phyloP scores from a whole-genome alignment of 2,329 filamentous ascomycete species.

The Microdochium paspali region DNA sequence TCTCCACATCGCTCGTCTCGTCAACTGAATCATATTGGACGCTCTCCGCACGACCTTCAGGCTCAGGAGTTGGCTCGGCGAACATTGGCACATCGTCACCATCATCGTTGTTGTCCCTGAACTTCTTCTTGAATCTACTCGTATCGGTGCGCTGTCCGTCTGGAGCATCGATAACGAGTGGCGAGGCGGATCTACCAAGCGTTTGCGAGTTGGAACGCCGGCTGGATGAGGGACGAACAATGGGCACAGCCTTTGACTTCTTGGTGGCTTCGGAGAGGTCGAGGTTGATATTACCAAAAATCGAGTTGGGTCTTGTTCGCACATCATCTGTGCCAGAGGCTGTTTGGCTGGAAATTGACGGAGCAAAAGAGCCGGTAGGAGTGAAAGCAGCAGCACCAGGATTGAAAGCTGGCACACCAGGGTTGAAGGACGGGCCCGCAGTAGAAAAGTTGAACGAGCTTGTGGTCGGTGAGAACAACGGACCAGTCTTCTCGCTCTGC shows the following conservation, averaged over 20 bases:
- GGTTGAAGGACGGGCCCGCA: slow-evolving; percentile 49
- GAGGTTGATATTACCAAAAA: slow-evolving; percentile 63
- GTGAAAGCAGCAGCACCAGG: slow-evolving; percentile 72
- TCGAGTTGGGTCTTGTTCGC: slow-evolving; percentile 36
- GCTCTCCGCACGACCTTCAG: slow-evolving; percentile 21
- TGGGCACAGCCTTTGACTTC: slow-evolving; percentile 76
- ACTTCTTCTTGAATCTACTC: slow-evolving; percentile 63
- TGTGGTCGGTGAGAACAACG: slow-evolving; percentile 60
- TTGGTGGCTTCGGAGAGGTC: slow-evolving; percentile 52
- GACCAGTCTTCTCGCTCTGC: slow-evolving; percentile 60
- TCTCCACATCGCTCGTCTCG: background rate
- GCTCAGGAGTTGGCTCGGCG: slow-evolving; percentile 41
- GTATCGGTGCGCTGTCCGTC: slow-evolving; percentile 56
- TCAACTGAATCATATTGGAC: slow-evolving; percentile 11
- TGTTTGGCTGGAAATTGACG: slow-evolving; percentile 35
- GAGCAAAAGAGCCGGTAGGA: slow-evolving; percentile 40
- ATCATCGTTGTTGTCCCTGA: slow-evolving; percentile 53
- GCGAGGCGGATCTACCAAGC: slow-evolving; percentile 5
- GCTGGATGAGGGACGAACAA: slow-evolving; percentile 59
- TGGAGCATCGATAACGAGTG: slow-evolving; percentile 33
- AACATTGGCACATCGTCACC: slow-evolving; percentile 69
- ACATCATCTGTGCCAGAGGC: slow-evolving; percentile 33
- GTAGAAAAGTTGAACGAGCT: slow-evolving; percentile 59
- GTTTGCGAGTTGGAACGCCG: slow-evolving; percentile 24
- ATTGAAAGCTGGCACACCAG: slow-evolving; percentile 59